Conservation (phyloP, 345 rosid species). For the Clarkia xantiana region DNA sequence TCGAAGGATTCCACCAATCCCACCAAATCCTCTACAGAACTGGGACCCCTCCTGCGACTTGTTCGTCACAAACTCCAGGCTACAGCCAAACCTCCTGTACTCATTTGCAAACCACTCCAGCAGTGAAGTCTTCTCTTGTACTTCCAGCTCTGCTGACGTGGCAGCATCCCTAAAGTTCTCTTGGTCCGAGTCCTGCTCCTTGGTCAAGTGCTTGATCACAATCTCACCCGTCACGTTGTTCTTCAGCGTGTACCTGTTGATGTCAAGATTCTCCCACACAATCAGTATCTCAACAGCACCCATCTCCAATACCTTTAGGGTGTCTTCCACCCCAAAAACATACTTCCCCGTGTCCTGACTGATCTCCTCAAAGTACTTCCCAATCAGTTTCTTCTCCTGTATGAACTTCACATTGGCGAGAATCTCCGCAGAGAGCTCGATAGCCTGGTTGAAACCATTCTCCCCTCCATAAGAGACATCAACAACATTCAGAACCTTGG, state of each 20-base stretch:
- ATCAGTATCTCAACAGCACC: constrained; percentile 59
- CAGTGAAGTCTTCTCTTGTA: constrained; percentile 34
- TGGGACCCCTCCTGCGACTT: constrained; percentile 65
- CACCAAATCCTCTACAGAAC: constrained; percentile 65
- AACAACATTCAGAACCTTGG: constrained; percentile 52
- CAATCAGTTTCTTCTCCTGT: constrained; percentile 61
- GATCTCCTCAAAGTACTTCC: constrained; percentile 62
- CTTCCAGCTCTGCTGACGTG: constrained; percentile 33
- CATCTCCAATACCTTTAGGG: constrained; percentile 50
- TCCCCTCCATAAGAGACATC: constrained; percentile 68
- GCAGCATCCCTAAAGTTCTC: constrained; percentile 29
- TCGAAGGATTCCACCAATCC: constrained; percentile 65
- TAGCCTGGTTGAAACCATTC: constrained; percentile 68
- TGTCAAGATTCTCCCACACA: constrained; percentile 60
- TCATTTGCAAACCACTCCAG: constrained; percentile 67
- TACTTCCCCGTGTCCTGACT: constrained; percentile 63
- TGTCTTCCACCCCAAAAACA: constrained; percentile 60
- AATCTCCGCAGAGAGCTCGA: constrained; percentile 53
- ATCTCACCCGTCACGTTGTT: constrained; percentile 28
- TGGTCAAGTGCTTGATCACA: constrained; percentile 34
- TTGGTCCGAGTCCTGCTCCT: constrained; percentile 44
- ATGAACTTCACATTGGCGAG: constrained; percentile 56
- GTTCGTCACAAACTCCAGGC: constrained; percentile 56
- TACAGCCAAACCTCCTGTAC: constrained; percentile 48
- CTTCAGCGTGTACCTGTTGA: constrained; percentile 34